Percentiles rank a stretch among this genome's conserved stretches.
Evolutionary conservation across 495 filamentous ascomycete genomes (phyloP).

Genomic region (Talaromyces wortmannii): DNA sequence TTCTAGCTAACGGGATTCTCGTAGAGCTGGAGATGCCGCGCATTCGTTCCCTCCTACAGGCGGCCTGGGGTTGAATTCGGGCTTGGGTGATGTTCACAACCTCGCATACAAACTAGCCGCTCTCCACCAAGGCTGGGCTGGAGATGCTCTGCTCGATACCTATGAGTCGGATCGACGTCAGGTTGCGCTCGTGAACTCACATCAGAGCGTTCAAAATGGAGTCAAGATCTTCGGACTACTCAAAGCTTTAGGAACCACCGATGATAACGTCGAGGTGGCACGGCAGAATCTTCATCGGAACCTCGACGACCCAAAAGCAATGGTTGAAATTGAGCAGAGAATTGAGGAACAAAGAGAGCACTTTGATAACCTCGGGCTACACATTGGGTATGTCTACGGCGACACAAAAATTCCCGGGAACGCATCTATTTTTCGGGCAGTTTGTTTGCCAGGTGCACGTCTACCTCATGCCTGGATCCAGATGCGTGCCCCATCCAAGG

Average conservation of each 20-base stretch:
- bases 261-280: conserved; percentile 12
- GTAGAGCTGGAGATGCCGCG: conserved; percentile 46
- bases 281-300: conserved; percentile 20
- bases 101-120: conserved; percentile 27
- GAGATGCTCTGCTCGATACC: conserved; percentile 11
- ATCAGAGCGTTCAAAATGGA: conserved; percentile 30
- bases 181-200: conserved; percentile 22
- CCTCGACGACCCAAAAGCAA: conserved; percentile 13
- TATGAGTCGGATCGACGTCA: conserved; percentile 24
- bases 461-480: conserved; percentile 26
- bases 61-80: conserved; percentile 26
- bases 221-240: conserved; percentile 23
- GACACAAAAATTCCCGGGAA: conserved; percentile 14
- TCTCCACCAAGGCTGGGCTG: conserved; percentile 17
- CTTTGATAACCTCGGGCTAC: conserved; percentile 27
- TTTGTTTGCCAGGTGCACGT: conserved; percentile 18
- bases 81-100: conserved; percentile 26
- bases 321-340: conserved; percentile 15
- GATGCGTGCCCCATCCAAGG: not conserved
- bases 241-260: conserved; percentile 21
- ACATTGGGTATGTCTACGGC: conserved; percentile 30
- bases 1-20: not conserved
- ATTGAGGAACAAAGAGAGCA: conserved; percentile 28
- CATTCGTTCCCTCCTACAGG: conserved; percentile 28
- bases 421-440: conserved; percentile 16